phyloP scores from a whole-genome alignment of 139 green algal genomes.

The Dunaliella sp. region DNA sequence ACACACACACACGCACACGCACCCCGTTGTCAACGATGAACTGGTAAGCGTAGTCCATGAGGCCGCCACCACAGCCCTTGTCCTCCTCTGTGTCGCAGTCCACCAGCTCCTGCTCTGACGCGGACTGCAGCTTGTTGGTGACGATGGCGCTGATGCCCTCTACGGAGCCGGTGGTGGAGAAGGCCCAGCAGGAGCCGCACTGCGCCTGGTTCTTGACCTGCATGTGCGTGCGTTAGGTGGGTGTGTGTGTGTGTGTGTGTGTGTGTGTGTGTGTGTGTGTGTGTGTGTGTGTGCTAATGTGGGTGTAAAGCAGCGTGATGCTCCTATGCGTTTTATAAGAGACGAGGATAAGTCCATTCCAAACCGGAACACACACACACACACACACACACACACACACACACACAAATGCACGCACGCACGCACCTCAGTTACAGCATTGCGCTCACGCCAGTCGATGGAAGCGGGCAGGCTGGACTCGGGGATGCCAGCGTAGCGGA shows the following conservation, averaged over 20 bases:
- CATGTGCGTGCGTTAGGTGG: no score
- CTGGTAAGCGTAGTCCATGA: constrained; percentile 91
- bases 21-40: constrained; percentile 83
- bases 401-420: no score
- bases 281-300: no score
- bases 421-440: constrained; percentile 64
- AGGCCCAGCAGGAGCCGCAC: constrained; percentile 97
- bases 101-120: constrained; percentile 94
- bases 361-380: no score
- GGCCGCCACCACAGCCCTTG: constrained; percentile 83
- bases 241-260: no score
- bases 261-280: no score
- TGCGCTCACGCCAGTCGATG: constrained; percentile 81
- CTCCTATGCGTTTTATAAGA: no score
- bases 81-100: constrained; percentile 77
- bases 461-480: constrained; percentile 43
- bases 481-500: constrained; percentile 56
- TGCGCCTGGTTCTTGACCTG: constrained; percentile 90
- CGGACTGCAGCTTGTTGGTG: constrained; percentile 72
- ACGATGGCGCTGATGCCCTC: constrained; percentile 89
- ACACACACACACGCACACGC: background rate
- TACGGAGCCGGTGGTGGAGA: constrained; percentile 86
- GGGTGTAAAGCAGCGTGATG: no score
- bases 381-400: no score
- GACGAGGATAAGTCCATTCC: no score